phyloP scores from a whole-genome alignment of 345 rosid genomes.

The Toxicodendron radicans region DNA sequence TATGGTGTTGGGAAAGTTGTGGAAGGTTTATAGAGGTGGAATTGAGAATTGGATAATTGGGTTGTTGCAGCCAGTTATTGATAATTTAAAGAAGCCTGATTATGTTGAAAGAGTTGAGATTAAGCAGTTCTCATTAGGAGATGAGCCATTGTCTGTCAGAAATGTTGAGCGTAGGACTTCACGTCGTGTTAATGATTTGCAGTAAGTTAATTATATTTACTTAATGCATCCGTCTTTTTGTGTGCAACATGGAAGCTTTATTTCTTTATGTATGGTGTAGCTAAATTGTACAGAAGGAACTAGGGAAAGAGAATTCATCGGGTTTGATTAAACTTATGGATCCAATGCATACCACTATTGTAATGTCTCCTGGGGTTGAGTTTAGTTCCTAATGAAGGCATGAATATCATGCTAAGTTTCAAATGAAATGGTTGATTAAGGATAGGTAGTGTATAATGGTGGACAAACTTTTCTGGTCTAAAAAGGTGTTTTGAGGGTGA shows the following conservation, averaged over 20 bases:
- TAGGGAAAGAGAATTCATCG: neutral
- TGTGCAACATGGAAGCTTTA: neutral
- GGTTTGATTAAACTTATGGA: too few relatives aligned
- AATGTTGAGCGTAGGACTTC: conserved; percentile 96
- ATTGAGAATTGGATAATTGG: conserved; percentile 94
- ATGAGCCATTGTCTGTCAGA: conserved; percentile 91
- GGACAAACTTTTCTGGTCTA: neutral
- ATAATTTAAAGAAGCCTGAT: conserved; percentile 87
- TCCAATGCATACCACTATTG: too few relatives aligned
- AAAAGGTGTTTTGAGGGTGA: neutral
- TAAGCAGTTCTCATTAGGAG: conserved; percentile 92
- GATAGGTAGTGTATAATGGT: neutral
- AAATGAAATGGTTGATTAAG: neutral
- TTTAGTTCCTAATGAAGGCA: neutral
- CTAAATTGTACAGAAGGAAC: neutral
- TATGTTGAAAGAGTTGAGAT: conserved; percentile 92
- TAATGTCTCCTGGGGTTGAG: too few relatives aligned
- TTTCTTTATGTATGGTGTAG: neutral
- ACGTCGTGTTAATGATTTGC: conserved; percentile 88
- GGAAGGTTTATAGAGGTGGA: conserved; percentile 94
- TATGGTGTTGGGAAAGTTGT: conserved; percentile 93
- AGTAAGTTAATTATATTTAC: conserved; percentile 9
- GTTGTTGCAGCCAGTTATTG: conserved; percentile 95
- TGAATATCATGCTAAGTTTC: neutral
- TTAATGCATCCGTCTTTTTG: neutral